phyloP scores from a whole-genome alignment of 177 flowering plant species.

The Vitis hybrid region DNA sequence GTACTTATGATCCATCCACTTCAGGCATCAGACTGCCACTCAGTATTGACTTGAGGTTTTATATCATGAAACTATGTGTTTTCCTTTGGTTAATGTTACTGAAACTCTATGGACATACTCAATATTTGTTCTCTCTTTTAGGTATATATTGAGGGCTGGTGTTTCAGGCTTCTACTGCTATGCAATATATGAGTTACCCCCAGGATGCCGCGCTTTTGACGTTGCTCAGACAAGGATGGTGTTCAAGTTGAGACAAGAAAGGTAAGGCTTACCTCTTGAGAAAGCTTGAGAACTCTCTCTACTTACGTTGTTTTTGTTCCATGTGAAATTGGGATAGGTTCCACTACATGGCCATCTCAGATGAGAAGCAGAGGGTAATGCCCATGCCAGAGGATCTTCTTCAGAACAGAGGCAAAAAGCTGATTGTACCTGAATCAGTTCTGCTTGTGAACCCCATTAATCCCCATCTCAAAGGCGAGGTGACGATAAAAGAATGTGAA shows the following conservation, averaged over 20 bases:
- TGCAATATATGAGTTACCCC: constrained; percentile 45
- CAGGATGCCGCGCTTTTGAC: constrained; percentile 43
- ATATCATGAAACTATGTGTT: neutral
- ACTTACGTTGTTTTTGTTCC: too few relatives aligned
- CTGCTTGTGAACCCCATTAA: constrained; percentile 48
- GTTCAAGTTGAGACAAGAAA: constrained; percentile 46
- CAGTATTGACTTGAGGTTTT: constrained; percentile 45
- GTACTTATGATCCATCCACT: constrained; percentile 30
- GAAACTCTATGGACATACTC: neutral
- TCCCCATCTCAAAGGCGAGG: constrained; percentile 64
- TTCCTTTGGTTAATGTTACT: neutral
- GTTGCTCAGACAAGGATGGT: constrained; percentile 53
- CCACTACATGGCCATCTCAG: constrained; percentile 65
- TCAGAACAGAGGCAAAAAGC: constrained; percentile 31
- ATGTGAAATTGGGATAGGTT: constrained; percentile 32
- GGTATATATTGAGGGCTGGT: constrained; percentile 54
- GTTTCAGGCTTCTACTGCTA: constrained; percentile 57
- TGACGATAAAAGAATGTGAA: constrained; percentile 3
- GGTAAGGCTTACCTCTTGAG: constrained; percentile 22
- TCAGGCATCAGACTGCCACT: constrained; percentile 36
- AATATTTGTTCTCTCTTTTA: neutral
- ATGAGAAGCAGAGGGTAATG: constrained; percentile 60
- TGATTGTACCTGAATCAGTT: constrained; percentile 57
- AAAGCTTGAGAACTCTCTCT: too few relatives aligned
- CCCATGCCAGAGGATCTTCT: constrained; percentile 56